Percentiles rank a stretch among this genome's conserved stretches.
Conservation (phyloP, 176 grass and related monocot genomes). For the Pharus latifolius region DNA sequence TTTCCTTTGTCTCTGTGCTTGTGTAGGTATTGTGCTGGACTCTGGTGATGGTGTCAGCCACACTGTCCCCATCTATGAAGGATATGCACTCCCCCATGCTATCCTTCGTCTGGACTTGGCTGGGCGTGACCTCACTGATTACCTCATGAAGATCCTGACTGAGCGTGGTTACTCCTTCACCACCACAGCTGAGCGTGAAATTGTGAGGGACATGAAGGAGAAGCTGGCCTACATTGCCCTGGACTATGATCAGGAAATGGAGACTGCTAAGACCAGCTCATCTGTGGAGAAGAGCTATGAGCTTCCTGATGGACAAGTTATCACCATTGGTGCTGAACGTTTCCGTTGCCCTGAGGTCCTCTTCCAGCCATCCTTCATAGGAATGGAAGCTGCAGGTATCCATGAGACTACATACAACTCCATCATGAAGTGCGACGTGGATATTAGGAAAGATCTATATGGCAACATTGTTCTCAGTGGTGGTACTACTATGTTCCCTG, state of each 20-base stretch:
- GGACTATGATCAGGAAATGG: slow-evolving; percentile 88
- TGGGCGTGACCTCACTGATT: slow-evolving; percentile 79
- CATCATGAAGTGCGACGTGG: slow-evolving; percentile 98
- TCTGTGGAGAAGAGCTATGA: slow-evolving; percentile 92
- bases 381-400: slow-evolving; percentile 97
- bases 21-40: slow-evolving; percentile 74
- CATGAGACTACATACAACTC: slow-evolving; percentile 98
- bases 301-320: slow-evolving; percentile 85
- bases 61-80: slow-evolving; percentile 96
- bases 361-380: slow-evolving; percentile 93
- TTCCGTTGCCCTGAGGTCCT: slow-evolving; percentile 98
- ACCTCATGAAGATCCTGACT: slow-evolving; percentile 95
- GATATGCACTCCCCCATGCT: slow-evolving; percentile 85
- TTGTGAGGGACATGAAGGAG: slow-evolving; percentile 95
- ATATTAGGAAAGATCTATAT: slow-evolving; percentile 96
- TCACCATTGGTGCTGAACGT: slow-evolving; percentile 86
- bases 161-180: slow-evolving; percentile 96
- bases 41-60: slow-evolving; percentile 94
- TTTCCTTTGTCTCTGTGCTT: background rate
- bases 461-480: slow-evolving; percentile 91
- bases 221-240: slow-evolving; percentile 88
- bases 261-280: slow-evolving; percentile 72
- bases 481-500: slow-evolving; percentile 91
- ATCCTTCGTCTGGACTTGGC: slow-evolving; percentile 89
- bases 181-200: slow-evolving; percentile 92